phyloP scores from a whole-genome alignment of 495 filamentous ascomycete species.

The Patellaria atrata region DNA sequence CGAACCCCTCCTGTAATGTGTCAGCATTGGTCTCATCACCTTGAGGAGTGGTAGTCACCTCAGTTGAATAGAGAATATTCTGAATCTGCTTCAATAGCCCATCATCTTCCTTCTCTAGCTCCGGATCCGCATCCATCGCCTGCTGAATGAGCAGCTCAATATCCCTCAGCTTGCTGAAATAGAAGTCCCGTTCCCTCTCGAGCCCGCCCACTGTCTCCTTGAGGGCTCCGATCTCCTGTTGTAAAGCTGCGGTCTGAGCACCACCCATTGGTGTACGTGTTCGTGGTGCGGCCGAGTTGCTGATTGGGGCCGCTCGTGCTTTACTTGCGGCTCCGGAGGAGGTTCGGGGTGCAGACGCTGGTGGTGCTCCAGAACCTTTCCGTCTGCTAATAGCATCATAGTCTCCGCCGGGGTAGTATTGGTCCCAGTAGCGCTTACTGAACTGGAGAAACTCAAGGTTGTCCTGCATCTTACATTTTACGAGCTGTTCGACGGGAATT shows the following conservation, averaged over 20 bases:
- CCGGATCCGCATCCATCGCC: constrained; percentile 77
- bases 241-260: constrained; percentile 47
- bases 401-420: constrained; percentile 90
- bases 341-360: constrained; percentile 32
- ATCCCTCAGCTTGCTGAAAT: constrained; percentile 94
- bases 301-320: constrained; percentile 55
- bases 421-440: constrained; percentile 93
- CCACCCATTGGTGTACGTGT: constrained; percentile 31
- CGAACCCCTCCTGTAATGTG: constrained; percentile 49
- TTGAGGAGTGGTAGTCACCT: constrained; percentile 34
- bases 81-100: constrained; percentile 88
- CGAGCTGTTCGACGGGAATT: constrained; percentile 72
- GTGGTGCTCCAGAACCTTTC: constrained; percentile 58
- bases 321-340: constrained; percentile 30
- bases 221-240: constrained; percentile 66
- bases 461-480: constrained; percentile 99
- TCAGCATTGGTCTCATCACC: not conserved
- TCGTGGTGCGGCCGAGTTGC: constrained; percentile 35
- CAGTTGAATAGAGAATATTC: constrained; percentile 90
- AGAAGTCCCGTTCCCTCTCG: constrained; percentile 76
- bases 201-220: constrained; percentile 33
- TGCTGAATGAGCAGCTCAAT: constrained; percentile 89
- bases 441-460: constrained; percentile 98
- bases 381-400: constrained; percentile 80
- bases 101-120: constrained; percentile 84